Conservation (phyloP, 768 basidiomycete genomes). For the Leccinellum rugosiceps region DNA sequence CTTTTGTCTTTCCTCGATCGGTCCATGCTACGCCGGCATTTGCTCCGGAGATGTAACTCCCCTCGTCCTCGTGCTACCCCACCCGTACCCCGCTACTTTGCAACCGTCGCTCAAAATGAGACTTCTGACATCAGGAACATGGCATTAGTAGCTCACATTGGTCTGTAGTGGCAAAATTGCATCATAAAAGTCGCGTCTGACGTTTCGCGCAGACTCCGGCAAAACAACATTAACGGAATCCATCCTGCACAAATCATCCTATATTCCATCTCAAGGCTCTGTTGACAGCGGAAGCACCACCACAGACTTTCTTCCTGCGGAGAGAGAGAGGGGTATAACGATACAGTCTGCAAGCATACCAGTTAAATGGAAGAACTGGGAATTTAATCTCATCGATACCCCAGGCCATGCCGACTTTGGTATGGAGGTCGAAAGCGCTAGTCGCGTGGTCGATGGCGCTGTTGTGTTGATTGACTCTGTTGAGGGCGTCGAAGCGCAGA, state of each 20-base stretch:
- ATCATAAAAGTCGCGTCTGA: conserved; percentile 1
- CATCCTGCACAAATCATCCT: conserved; percentile 71
- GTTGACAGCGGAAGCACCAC: conserved; percentile 90
- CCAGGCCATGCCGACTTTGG: conserved; percentile 94
- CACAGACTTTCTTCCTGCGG: conserved; percentile 86
- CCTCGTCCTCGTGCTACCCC: background rate
- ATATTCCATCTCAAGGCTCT: conserved; percentile 69
- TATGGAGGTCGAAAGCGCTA: conserved; percentile 96
- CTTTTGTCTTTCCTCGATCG: background rate
- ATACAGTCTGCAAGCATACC: conserved; percentile 92
- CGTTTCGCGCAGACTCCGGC: conserved; percentile 62
- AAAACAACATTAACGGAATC: conserved; percentile 91
- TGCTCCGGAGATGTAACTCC: conserved; percentile 10
- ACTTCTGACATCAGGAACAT: conserved; percentile 62
- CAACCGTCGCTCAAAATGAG: conserved; percentile 30
- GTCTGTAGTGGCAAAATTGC: conserved; percentile 37
- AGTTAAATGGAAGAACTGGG: conserved; percentile 81
- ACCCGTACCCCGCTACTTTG: conserved; percentile 14
- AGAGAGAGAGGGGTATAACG: conserved; percentile 87
- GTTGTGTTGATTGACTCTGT: conserved; percentile 88
- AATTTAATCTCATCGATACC: conserved; percentile 85
- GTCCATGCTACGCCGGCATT: conserved; percentile 21
- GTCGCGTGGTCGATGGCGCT: conserved; percentile 85
- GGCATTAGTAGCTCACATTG: conserved; percentile 87
- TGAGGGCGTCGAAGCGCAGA: conserved; percentile 89